Base-by-base conservation (phyloP, 2,329 filamentous ascomycete species). In the Colletotrichum liriopes region DNA sequence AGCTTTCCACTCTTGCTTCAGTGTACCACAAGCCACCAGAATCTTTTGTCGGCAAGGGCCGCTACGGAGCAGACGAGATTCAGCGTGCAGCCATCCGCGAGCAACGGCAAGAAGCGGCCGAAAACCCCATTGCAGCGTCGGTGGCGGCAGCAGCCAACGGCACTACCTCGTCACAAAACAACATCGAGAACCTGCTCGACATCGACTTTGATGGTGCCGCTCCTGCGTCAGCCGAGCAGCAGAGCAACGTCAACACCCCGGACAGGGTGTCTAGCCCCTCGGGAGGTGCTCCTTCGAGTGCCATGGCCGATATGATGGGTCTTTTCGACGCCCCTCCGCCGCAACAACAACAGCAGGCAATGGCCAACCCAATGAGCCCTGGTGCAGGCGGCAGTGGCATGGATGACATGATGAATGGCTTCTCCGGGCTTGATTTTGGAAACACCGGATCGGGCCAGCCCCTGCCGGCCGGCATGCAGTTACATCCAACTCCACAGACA, bases 21-120 rank as follows among this genome's bases (percentile, higher is more conserved):
- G 96, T 99, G 29, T 99, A 99, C 84, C 96, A 99, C 89, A 98
- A 98, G 85, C 95, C 95, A 11, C 95, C 96, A 55, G 94, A 97
- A 88, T 95, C 96, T n/a, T 99, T 99, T 82, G 93, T 99, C 70
- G 96, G 96, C 76, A 95, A 97, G 83, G 96, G 96, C 52, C 92
- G 96, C 55, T 98, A 94, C 77, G 96, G 96, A 47, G 95, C 96
- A 60, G 95, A 98, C 82, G 95, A 94, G 73, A 94, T 99, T 79
- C 96, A 98, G 83, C 93, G 93, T 76, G 96, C 96, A 62, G 96
- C 96, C 73, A 98, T 99, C 80, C 95, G 98, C 85, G 96, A 99
- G 85, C 95, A 98, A 86, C 90, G 93, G 75, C 92, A 98, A 83
- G 94, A 98, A 77, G 94, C 94, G 1, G 93, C 92, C 74, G 96